Conservation (phyloP, 2,329 filamentous ascomycete species). For the Monosporascus sp. region DNA sequence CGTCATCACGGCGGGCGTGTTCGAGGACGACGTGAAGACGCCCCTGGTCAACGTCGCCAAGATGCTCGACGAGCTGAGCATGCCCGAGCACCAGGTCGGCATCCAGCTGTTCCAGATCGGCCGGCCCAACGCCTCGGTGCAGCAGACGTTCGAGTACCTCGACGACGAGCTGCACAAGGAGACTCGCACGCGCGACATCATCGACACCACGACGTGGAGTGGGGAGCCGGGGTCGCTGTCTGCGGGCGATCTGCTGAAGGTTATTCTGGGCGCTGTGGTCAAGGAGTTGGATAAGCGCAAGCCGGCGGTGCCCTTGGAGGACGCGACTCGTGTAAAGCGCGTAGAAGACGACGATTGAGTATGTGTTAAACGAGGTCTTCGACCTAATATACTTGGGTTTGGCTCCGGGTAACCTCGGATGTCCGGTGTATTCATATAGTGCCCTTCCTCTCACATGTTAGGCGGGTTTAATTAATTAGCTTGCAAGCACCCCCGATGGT, state of each 20-base stretch:
- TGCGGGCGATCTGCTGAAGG: constrained; percentile 14
- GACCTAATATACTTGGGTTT: too few relatives aligned
- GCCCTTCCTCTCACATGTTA: too few relatives aligned
- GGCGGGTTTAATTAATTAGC: too few relatives aligned
- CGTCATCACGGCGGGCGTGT: constrained; percentile 5
- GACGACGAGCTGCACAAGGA: constrained; percentile 18
- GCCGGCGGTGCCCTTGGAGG: constrained; percentile 3
- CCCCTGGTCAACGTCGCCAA: constrained; percentile 11
- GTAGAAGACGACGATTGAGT: too few relatives aligned
- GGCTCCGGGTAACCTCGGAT: too few relatives aligned
- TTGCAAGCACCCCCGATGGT: too few relatives aligned
- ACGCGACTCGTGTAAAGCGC: background rate
- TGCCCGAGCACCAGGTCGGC: constrained; percentile 17
- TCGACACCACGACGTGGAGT: constrained; percentile 10
- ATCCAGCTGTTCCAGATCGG: constrained; percentile 18
- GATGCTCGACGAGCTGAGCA: constrained; percentile 12
- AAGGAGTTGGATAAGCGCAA: constrained; percentile 16
- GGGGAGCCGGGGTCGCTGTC: constrained; percentile 8
- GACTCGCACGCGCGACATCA: constrained; percentile 12
- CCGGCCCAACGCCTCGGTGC: constrained; percentile 6
- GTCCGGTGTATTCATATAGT: too few relatives aligned
- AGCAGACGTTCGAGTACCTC: constrained; percentile 13
- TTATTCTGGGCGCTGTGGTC: constrained; percentile 14
- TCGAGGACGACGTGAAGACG: constrained; percentile 14
- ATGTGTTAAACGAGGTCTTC: too few relatives aligned